Evolutionary conservation across 202 grass and related monocot genomes (phyloP), one percentile per base, ranked within the genome.

Genomic region (Setaria italica): DNA sequence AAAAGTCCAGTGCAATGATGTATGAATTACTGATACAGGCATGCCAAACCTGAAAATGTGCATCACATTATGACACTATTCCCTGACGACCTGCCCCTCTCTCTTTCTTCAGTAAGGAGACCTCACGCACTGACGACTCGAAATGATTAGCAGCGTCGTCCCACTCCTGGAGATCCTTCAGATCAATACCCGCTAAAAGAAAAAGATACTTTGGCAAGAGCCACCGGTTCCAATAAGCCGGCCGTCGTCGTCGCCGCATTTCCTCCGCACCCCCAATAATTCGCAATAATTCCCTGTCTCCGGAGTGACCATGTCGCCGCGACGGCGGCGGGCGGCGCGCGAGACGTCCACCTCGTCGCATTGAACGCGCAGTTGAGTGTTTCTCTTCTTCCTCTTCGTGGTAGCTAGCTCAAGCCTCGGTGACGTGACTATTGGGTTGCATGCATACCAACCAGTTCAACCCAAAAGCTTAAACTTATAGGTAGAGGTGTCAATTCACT

Each of bases 161-260:
- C 19, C 32, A 17, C 8, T 37, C 32, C 6, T 11, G 49, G 30
- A 74, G 48, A 74, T 74, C 25, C 32, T 62, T 62, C 21, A 30
- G 4, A 11, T 11, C 10, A 62, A 12, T 73, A 43, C 49, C 69
- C 8, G 66, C 1, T 25, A 29, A 20, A 42, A 43, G 25, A 25
- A 42, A 41, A 12, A 17, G 67, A 86, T 63, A 45, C n/a, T 66
- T 80, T 16, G 46, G 63, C 14, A 13, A 3, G 25, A 9, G 3
- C 53, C 41, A 19, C 17, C 17, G 53, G 53, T 7, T 19, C 53
- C 13, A 9, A 6, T 16, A 37, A 20, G 66, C 67, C 41, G 67
- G 67, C 58, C 71, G 54, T 87, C 79, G 32, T 58, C 67, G 54
- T 87, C 78, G 35, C 39, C 58, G 58, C 68, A 80, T 57, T 86